Base-by-base conservation (phyloP, 164 flowering plant genomes). In the Umbilicus rupestris region DNA sequence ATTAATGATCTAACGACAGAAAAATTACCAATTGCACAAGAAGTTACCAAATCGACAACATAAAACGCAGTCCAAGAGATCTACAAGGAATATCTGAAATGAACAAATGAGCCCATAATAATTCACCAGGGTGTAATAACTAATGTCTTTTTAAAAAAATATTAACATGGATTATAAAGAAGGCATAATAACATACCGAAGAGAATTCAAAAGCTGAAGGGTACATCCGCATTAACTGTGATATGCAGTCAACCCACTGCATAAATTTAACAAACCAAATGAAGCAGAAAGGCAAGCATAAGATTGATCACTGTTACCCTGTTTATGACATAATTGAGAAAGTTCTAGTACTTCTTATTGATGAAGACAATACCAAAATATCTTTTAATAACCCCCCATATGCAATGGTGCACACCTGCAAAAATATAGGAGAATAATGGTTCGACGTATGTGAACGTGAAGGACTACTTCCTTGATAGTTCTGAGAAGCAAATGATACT, bases 41-140 rank as follows among this genome's bases (percentile, higher is more conserved):
- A 95, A 95, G 83, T 95, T 95, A 12, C 99, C 99, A 81, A 95
- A 92, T 64, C 97, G 97, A 79, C 90, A 88, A 0, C 98, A 95
- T 44, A 87, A 82, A 73, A 88, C 66, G 73, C 87, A 85, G 72
- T 92, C 99, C 78, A 92, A 66, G 67, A 95, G 82, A 77, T 95
- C 98, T 69, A 92, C 99, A 69, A 95, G 78, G 72, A 88, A 95
- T 45, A 72, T 82, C 99, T 95, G 76, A 69, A 77, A 39, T 22
- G 60, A 67, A 63, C 72, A 12, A 28, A 71, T 1, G 63, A 5
- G 71, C 16, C 39, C 62, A 47, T 71, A 15, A 79, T 50, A 33
- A 66, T 69, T 46, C 50, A 46, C 16, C 50, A 46, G 20, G 46
- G 15, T 46, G 20, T 46, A 46, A 22, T 17, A 46, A 16, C 50